Conservation (phyloP, 2,329 filamentous ascomycete species). For the Grosmannia serpens region DNA sequence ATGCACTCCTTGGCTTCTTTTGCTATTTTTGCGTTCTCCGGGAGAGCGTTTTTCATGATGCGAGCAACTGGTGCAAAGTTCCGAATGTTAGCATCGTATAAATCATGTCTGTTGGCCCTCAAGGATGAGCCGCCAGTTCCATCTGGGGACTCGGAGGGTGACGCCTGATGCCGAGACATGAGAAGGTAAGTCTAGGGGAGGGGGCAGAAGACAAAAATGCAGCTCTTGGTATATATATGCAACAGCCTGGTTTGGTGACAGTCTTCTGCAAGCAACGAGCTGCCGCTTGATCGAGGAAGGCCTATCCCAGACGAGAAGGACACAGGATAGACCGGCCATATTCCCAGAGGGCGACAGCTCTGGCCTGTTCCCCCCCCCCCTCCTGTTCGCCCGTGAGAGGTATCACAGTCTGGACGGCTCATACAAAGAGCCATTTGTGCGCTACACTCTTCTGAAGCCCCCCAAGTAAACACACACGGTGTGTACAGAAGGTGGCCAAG, state of each 20-base stretch:
- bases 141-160: slow-evolving; percentile 35
- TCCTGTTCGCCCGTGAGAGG: neutral
- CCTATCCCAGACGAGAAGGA: neutral
- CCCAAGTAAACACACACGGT: neutral
- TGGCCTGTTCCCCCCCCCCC: neutral
- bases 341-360: neutral
- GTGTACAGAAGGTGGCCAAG: neutral
- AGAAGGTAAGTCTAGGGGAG: slow-evolving; percentile 10
- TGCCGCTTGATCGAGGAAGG: neutral
- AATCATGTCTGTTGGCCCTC: slow-evolving; percentile 36
- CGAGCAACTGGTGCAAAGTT: slow-evolving; percentile 94
- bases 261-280: neutral
- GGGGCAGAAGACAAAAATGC: neutral
- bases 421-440: neutral
- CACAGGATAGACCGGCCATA: neutral
- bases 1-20: slow-evolving; percentile 99
- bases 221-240: neutral
- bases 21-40: slow-evolving; percentile 96
- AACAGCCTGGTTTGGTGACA: neutral
- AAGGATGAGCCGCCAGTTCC: slow-evolving; percentile 30
- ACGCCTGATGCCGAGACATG: slow-evolving; percentile 48
- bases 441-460: neutral
- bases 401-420: neutral
- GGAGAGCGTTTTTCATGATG: slow-evolving; percentile 97
- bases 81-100: slow-evolving; percentile 82